These are phyloP conservation scores for Veloporphyrellus conicus DNA, from an alignment of 1,284 basidiomycete genomes.

Conservation along the genomic window DNA sequence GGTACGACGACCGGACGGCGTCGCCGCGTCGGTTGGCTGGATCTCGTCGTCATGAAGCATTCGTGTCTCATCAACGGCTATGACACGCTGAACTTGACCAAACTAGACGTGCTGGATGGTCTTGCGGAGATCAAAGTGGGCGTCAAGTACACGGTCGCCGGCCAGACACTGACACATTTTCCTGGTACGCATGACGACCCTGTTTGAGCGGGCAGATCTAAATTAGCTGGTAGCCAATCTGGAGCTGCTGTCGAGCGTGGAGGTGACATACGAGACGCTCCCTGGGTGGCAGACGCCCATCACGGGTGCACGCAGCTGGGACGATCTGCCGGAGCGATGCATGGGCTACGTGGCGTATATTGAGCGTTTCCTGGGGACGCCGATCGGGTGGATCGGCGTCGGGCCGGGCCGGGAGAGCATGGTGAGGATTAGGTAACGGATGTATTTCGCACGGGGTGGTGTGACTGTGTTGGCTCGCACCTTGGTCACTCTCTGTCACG, in stretches of 20 bases:
- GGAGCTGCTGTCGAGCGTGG: conserved; percentile 74
- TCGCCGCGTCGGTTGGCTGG: conserved; percentile 95
- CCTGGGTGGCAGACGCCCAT: conserved; percentile 92
- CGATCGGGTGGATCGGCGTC: conserved; percentile 88
- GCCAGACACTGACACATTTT: conserved; percentile 79
- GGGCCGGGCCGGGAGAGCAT: conserved; percentile 82
- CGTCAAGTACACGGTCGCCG: conserved; percentile 76
- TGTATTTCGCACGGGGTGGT: conserved; percentile 6
- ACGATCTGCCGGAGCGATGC: conserved; percentile 83
- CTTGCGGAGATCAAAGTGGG: conserved; percentile 88
- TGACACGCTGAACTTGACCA: conserved; percentile 90
- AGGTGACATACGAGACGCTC: conserved; percentile 87
- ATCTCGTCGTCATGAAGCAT: conserved; percentile 91
- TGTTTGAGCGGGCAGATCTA: conserved; percentile 1
- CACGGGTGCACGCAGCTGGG: conserved; percentile 59
- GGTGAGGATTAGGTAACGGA: conserved; percentile 45
- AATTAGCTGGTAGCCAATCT: conserved; percentile 64
- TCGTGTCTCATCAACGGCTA: conserved; percentile 96
- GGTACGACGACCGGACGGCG: conserved; percentile 90
- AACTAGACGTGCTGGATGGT: conserved; percentile 88
- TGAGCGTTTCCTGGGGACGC: conserved; percentile 75
- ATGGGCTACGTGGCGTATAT: conserved; percentile 87
- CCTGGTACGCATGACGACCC: conserved; percentile 58
- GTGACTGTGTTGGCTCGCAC: conserved; percentile 32
- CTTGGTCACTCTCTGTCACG: conserved; percentile 45